A percentile compares a stretch with the other conserved stretches of the same genome.
Conservation (phyloP, 2,329 filamentous ascomycete species). For the Sclerotinia sclerotiorum region DNA sequence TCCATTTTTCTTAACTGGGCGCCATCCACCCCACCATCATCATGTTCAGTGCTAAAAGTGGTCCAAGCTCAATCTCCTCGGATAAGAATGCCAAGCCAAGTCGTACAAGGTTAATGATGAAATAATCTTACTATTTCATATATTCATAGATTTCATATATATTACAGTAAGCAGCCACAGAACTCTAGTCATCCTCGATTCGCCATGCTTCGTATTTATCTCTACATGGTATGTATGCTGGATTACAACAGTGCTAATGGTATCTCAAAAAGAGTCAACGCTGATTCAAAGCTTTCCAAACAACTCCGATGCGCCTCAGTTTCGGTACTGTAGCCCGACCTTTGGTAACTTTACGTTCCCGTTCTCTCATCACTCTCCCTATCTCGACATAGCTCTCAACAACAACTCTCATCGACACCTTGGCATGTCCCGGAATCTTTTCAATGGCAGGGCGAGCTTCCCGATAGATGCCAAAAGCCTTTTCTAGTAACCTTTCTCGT, state of each 20-base stretch:
- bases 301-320: slow-evolving; percentile 52
- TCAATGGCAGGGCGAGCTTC: slow-evolving; percentile 58
- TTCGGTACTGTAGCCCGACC: slow-evolving; percentile 48
- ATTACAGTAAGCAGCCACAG: not conserved
- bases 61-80: slow-evolving; percentile 9
- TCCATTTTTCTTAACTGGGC: not conserved
- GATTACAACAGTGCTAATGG: not conserved
- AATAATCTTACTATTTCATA: not conserved
- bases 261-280: slow-evolving; percentile 18
- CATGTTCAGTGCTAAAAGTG: not conserved
- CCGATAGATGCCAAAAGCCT: slow-evolving; percentile 61
- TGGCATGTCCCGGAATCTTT: slow-evolving; percentile 57
- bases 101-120: not conserved
- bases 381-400: slow-evolving; percentile 79
- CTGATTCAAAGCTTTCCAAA: slow-evolving; percentile 54
- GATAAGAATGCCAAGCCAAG: not conserved
- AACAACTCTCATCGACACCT: slow-evolving; percentile 65
- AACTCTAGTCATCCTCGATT: not conserved
- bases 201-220: not conserved
- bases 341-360: slow-evolving; percentile 46
- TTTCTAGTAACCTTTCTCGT: slow-evolving; percentile 55
- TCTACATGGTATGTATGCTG: not conserved
- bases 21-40: not conserved
- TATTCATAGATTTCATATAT: not conserved
- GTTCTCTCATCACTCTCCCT: slow-evolving; percentile 55